A percentile compares a stretch with the other conserved stretches of the same genome.
Evolutionary conservation across 768 basidiomycete species (phyloP).

Genomic region (Auriculariales sp.): DNA sequence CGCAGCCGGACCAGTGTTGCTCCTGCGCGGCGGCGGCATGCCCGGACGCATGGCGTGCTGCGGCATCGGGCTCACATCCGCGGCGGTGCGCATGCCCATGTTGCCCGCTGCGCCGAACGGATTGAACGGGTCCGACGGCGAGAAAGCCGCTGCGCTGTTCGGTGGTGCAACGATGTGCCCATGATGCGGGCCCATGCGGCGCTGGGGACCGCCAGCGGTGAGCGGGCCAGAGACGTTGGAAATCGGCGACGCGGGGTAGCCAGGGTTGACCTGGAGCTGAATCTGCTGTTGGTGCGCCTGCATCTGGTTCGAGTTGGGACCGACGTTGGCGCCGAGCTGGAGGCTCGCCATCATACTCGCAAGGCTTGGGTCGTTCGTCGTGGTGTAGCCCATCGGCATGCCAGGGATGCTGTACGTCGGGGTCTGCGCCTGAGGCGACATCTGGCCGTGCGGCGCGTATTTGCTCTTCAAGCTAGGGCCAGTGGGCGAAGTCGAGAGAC

Average conservation of each 20-base stretch:
- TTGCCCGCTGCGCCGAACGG: no score
- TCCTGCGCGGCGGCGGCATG: constrained; percentile 13
- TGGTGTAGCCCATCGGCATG: constrained; percentile 60
- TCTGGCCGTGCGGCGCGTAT: constrained; percentile 23
- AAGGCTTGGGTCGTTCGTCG: constrained; percentile 64
- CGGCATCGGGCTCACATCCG: constrained; percentile 19
- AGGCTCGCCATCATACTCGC: constrained; percentile 89
- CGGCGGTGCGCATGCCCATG: constrained; percentile 32
- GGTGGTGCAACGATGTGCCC: constrained; percentile 24
- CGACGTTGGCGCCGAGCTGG: constrained; percentile 33
- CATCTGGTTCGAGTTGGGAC: constrained; percentile 35
- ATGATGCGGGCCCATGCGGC: constrained; percentile 25
- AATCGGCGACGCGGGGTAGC: no score
- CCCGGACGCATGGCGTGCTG: not conserved
- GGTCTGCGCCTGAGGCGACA: constrained; percentile 21
- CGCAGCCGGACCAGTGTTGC: constrained; percentile 25
- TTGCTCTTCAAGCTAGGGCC: constrained; percentile 49
- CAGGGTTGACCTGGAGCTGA: constrained; percentile 56
- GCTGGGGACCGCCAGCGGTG: constrained; percentile 9
- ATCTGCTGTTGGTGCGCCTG: constrained; percentile 45
- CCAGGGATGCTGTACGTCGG: constrained; percentile 53
- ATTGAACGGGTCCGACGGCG: constrained; percentile 40
- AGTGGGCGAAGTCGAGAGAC: constrained; percentile 39
- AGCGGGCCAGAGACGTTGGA: constrained; percentile 25
- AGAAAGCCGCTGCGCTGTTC: constrained; percentile 34